Percentiles rank a stretch among this genome's conserved stretches.
Evolutionary conservation across 148 eudicot genomes (phyloP).

Genomic region (Arbutus unedo): DNA sequence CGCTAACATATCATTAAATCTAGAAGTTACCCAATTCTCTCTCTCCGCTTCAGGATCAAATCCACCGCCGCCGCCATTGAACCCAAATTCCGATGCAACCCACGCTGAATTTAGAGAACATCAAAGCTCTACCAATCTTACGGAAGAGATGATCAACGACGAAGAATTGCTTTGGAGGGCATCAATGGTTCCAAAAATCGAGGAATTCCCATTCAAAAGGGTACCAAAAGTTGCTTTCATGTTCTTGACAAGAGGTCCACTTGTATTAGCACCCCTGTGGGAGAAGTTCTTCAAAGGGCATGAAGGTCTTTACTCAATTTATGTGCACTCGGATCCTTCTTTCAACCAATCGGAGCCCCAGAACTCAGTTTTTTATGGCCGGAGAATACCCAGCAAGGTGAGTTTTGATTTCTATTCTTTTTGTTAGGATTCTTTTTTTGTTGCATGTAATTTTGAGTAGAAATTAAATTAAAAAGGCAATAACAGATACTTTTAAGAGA

Average conservation of each 20-base stretch:
- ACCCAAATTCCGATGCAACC: background rate
- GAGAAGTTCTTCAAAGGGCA: constrained; percentile 71
- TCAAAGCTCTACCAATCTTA: background rate
- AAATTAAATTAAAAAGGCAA: too few species aligned
- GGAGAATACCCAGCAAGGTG: constrained; percentile 76
- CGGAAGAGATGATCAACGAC: constrained; percentile 42
- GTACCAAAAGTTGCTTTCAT: constrained; percentile 68
- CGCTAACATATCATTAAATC: constrained; percentile 25
- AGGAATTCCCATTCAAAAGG: constrained; percentile 37
- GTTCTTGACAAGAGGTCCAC: constrained; percentile 55
- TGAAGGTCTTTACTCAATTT: constrained; percentile 54
- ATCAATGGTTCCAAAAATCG: constrained; percentile 49
- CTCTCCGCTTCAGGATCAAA: constrained; percentile 9
- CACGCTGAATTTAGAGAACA: background rate
- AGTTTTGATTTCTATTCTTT: constrained; percentile 3
- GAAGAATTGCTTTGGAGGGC: constrained; percentile 61
- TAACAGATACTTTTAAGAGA: too few species aligned
- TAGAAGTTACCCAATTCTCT: constrained; percentile 28
- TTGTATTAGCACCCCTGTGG: constrained; percentile 63
- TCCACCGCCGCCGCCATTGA: background rate
- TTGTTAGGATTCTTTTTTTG: too few species aligned
- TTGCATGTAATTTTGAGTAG: background rate
- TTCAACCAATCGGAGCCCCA: constrained; percentile 30
- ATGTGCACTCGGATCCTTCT: constrained; percentile 50
- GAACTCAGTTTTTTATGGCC: constrained; percentile 46